Conservation (phyloP, 352 stramenopile species). For the Thalassiosira oceanica region DNA sequence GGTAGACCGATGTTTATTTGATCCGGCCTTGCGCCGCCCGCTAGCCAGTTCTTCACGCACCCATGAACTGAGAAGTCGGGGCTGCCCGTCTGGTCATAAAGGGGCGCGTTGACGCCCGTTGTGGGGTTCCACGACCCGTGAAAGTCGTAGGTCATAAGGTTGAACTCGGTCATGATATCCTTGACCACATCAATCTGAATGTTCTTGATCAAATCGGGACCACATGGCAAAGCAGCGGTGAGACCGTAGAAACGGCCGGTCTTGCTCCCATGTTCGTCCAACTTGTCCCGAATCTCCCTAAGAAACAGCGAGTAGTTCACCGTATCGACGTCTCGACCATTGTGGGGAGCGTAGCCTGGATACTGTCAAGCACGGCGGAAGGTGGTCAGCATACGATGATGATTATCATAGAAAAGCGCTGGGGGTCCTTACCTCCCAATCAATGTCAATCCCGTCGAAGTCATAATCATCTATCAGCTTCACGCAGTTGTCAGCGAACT, state of each 20-base stretch:
- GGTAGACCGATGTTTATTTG: slow-evolving; percentile 32
- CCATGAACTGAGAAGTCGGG: slow-evolving; percentile 28
- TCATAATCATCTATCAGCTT: slow-evolving; percentile 34
- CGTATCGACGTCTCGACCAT: slow-evolving; percentile 12
- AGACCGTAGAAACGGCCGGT: slow-evolving; percentile 10
- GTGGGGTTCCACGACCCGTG: slow-evolving; percentile 5
- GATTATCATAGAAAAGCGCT: no score
- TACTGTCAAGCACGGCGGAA: slow-evolving; percentile 1
- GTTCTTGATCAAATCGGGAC: slow-evolving; percentile 5
- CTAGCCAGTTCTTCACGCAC: slow-evolving; percentile 33
- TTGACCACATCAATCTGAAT: slow-evolving; percentile 5
- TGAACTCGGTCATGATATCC: slow-evolving; percentile 5
- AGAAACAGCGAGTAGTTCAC: slow-evolving; percentile 32
- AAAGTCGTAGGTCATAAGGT: slow-evolving; percentile 25
- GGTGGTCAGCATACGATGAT: no score
- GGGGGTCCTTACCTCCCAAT: slow-evolving; percentile 20
- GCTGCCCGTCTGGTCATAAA: slow-evolving; percentile 13
- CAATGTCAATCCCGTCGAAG: slow-evolving; percentile 47
- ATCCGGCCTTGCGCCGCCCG: slow-evolving; percentile 10
- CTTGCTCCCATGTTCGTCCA: slow-evolving; percentile 13
- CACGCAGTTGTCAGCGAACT: slow-evolving; percentile 38
- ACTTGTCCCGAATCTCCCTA: slow-evolving; percentile 11
- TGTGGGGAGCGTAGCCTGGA: slow-evolving; percentile 18
- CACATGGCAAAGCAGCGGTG: slow-evolving; percentile 25
- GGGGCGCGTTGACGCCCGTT: slow-evolving; percentile 15